A percentile compares a stretch with the other conserved stretches of the same genome.
phyloP scores from a whole-genome alignment of 768 basidiomycete genomes.

The Nidularia sp. region DNA sequence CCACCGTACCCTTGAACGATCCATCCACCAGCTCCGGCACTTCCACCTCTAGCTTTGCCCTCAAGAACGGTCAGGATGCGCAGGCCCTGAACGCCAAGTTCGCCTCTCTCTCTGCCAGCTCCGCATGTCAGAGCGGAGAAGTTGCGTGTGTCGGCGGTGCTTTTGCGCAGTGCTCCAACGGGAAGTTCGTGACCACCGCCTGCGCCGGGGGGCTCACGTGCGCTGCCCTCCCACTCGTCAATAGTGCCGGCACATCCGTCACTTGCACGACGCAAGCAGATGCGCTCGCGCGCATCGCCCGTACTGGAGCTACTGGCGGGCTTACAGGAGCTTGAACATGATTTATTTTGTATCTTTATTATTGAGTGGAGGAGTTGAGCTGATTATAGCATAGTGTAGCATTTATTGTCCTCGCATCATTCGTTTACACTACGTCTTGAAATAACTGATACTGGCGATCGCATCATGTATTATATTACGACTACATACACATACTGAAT shows the following conservation, averaged over 20 bases:
- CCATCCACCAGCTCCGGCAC: not conserved
- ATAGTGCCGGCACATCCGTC: conserved; percentile 44
- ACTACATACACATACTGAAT: too few species aligned
- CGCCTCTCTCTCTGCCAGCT: conserved; percentile 34
- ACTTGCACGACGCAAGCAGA: conserved; percentile 51
- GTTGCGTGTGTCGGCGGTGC: conserved; percentile 43
- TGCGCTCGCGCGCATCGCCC: conserved; percentile 41
- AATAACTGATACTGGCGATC: too few species aligned
- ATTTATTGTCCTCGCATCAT: too few species aligned
- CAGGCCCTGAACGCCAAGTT: conserved; percentile 52
- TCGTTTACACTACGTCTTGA: too few species aligned
- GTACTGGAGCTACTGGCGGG: not conserved
- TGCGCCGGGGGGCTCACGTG: conserved; percentile 38
- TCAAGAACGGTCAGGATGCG: conserved; percentile 46
- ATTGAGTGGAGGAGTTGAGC: not conserved
- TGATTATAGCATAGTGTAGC: too few species aligned
- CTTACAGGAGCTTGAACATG: not conserved
- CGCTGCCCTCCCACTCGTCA: conserved; percentile 48
- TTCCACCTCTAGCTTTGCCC: conserved; percentile 8
- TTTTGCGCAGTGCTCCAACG: conserved; percentile 56
- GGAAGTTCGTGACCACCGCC: conserved; percentile 31
- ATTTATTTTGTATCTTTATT: not conserved
- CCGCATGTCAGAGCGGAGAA: conserved; percentile 41
- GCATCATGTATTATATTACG: too few species aligned
- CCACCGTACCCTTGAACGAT: not conserved